Base-by-base conservation (phyloP, 345 rosid species). In the Lumnitzera racemosa region DNA sequence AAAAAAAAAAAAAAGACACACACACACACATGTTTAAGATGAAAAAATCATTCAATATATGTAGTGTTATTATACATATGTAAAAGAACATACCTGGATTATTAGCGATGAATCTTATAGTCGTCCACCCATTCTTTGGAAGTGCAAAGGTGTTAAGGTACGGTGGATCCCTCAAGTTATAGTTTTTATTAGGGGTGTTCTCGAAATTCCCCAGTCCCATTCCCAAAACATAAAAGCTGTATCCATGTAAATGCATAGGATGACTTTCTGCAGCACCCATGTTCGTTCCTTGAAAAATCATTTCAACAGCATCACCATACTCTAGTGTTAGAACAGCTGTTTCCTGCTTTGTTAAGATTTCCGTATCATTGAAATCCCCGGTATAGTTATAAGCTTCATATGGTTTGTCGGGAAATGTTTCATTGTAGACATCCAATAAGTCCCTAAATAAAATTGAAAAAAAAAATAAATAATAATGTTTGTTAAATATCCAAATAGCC, bases 211-310 rank as follows among this genome's bases (percentile, higher is more conserved):
- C 84, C 0, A 16, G 3, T 2, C 73, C 79, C 10, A 29, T 56
- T 3, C 84, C 84, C 12, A 80, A 77, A 57, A 80, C 52, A 62
- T 70, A 79, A 72, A 79, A 76, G 69, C 74, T 76, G 41, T 41
- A 66, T 1, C 80, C 83, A 36, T 80, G 84, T 1, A 76, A 43
- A 67, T 80, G 84, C 67, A 80, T 68, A 0, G 84, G 84, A 62
- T 80, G 84, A 55, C 66, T 69, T 17, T 47, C 63, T 2, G 70
- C 61, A 3, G 69, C 62, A 0, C 63, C 50, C 0, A 77, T 29
- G 41, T 74, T 74, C 2, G 84, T 80, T 41, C 79, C 79, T 64
- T 80, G 84, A 23, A 61, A 63, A 13, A 80, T 73, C 6, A 80
- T 69, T 36, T 80, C 84, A 1, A 80, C 81, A 2, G 27, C 61